Evolutionary conservation across 345 rosid species (phyloP).

Genomic region (Hypericum perforatum): DNA sequence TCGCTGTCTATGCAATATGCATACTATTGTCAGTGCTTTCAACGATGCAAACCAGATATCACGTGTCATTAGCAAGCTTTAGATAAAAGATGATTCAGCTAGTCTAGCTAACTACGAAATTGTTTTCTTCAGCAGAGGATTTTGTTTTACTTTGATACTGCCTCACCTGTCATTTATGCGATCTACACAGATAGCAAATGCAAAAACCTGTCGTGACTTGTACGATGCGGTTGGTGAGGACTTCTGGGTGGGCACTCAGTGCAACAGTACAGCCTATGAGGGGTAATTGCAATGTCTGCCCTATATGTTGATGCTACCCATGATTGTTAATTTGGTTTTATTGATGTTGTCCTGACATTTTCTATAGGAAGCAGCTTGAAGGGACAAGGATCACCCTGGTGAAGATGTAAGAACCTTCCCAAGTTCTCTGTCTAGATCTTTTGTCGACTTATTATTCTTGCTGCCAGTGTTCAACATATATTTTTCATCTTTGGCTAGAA

Average conservation of each 20-base stretch:
- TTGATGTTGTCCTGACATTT: slow-evolving; percentile 10
- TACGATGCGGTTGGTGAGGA: slow-evolving; percentile 81
- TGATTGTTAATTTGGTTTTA: slow-evolving; percentile 12
- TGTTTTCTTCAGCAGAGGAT: neutral
- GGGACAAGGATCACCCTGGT: slow-evolving; percentile 85
- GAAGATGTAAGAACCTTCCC: slow-evolving; percentile 36
- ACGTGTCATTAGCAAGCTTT: no score
- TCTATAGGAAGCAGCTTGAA: slow-evolving; percentile 79
- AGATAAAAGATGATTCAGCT: neutral
- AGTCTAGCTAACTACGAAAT: neutral
- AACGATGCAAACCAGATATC: no score
- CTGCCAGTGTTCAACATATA: neutral
- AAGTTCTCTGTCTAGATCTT: neutral
- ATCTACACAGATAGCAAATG: slow-evolving; percentile 52
- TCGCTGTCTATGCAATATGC: no score
- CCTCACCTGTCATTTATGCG: slow-evolving; percentile 4
- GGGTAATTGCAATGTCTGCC: slow-evolving; percentile 39
- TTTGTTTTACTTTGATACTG: neutral
- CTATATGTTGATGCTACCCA: slow-evolving; percentile 5
- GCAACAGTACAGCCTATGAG: slow-evolving; percentile 66
- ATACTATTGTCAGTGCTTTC: no score
- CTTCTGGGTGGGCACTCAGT: slow-evolving; percentile 95
- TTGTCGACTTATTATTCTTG: neutral
- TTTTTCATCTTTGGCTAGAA: neutral
- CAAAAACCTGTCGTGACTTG: slow-evolving; percentile 69